Conservation (phyloP, 257 asterid genomes). For the Salvia hispanica region DNA sequence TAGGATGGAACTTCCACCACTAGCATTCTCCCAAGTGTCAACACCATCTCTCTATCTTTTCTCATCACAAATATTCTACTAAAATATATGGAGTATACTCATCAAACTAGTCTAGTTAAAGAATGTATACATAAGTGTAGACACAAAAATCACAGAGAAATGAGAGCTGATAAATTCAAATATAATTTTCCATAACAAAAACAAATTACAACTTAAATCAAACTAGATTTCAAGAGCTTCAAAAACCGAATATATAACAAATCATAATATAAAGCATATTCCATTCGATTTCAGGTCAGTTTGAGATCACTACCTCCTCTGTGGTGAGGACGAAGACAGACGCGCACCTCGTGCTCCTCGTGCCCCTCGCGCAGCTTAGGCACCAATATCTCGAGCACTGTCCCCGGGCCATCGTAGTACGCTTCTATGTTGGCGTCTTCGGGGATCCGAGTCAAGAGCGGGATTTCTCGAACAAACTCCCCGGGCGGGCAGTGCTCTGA, state of each 20-base stretch:
- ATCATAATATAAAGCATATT: constrained; percentile 7
- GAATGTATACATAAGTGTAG: too few relatives aligned
- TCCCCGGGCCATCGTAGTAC: constrained; percentile 43
- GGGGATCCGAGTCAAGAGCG: constrained; percentile 48
- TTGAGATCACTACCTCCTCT: constrained; percentile 47
- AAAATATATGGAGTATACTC: background rate
- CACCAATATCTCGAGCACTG: constrained; percentile 49
- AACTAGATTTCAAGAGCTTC: constrained; percentile 8
- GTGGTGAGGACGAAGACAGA: constrained; percentile 53
- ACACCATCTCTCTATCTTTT: background rate
- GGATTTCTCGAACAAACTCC: constrained; percentile 52
- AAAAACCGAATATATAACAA: constrained; percentile 2
- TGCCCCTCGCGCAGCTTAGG: constrained; percentile 49
- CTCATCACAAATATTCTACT: too few relatives aligned
- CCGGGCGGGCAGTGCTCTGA: constrained; percentile 60
- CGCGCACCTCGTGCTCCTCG: constrained; percentile 55
- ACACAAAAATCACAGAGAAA: too few relatives aligned
- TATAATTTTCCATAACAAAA: constrained; percentile 24
- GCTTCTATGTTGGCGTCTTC: constrained; percentile 58
- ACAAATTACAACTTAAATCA: constrained; percentile 26
- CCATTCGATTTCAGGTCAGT: constrained; percentile 35
- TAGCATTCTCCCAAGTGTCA: constrained; percentile 8
- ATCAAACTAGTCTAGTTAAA: background rate
- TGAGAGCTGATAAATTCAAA: constrained; percentile 8
- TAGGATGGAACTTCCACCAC: background rate